Percentiles rank a stretch among this genome's conserved stretches.
phyloP scores from a whole-genome alignment of 495 filamentous ascomycete species.

The Alectoria sarmentosa region DNA sequence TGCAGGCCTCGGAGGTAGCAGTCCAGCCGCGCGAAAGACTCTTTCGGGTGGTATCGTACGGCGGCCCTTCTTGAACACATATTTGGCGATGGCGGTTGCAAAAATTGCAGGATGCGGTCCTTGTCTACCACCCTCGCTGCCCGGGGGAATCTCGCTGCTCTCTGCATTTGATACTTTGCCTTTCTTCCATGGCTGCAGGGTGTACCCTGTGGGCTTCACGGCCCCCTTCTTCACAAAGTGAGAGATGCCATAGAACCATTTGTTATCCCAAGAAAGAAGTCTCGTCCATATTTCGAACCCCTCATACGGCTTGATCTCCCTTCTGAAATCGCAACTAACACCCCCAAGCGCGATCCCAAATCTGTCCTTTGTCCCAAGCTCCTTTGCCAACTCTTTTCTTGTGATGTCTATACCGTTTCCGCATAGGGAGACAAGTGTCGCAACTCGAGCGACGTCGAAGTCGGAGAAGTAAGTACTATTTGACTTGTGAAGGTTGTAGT shows the following conservation, averaged over 20 bases:
- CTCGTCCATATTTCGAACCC: constrained; percentile 60
- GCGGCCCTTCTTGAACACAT: constrained; percentile 83
- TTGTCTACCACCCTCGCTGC: not conserved
- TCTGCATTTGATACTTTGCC: not conserved
- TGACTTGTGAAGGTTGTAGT: constrained; percentile 66
- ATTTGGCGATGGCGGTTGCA: constrained; percentile 74
- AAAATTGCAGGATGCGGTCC: constrained; percentile 41
- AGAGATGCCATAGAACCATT: constrained; percentile 73
- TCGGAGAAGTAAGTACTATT: constrained; percentile 74
- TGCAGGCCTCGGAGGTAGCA: constrained; percentile 53
- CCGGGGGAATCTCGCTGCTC: not conserved
- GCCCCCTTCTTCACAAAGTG: constrained; percentile 60
- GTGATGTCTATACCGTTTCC: constrained; percentile 48
- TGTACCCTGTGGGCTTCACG: constrained; percentile 25
- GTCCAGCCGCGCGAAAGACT: constrained; percentile 56
- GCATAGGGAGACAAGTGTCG: constrained; percentile 53
- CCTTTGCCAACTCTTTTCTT: constrained; percentile 24
- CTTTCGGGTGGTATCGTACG: constrained; percentile 79
- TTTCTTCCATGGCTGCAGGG: constrained; percentile 15
- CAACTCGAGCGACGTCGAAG: constrained; percentile 60
- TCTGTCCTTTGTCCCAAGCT: constrained; percentile 10
- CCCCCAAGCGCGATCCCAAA: constrained; percentile 50
- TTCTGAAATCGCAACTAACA: constrained; percentile 58
- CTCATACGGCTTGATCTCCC: constrained; percentile 61
- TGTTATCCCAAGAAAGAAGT: constrained; percentile 67